Conservation (phyloP, 257 asterid genomes). For the Solanum sparsipilum region DNA sequence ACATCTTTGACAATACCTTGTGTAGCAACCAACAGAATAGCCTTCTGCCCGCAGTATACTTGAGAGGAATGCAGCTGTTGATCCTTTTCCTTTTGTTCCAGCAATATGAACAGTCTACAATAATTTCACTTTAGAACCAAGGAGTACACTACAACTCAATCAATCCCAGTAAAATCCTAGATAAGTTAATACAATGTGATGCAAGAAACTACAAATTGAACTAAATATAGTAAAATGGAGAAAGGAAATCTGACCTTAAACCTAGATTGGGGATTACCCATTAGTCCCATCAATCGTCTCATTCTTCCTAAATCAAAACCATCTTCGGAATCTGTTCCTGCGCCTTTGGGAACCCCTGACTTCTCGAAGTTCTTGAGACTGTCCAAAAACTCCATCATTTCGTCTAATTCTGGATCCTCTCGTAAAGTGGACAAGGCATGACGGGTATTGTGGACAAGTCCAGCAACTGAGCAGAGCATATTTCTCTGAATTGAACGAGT, state of each 20-base stretch:
- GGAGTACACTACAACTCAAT: too few species aligned
- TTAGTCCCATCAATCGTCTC: constrained; percentile 53
- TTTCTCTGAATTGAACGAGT: constrained; percentile 4
- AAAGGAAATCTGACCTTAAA: constrained; percentile 48
- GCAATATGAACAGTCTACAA: constrained; percentile 75
- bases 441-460: constrained; percentile 3
- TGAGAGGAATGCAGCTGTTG: constrained; percentile 84
- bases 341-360: constrained; percentile 71
- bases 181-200: too few species aligned
- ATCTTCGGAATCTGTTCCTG: constrained; percentile 71
- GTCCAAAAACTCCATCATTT: constrained; percentile 47
- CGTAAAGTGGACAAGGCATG: constrained; percentile 23
- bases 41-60: constrained; percentile 81
- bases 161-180: too few species aligned
- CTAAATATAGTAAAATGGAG: neutral
- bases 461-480: neutral
- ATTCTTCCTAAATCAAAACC: constrained; percentile 92
- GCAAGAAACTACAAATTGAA: neutral
- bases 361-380: constrained; percentile 80
- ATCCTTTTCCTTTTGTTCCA: constrained; percentile 98
- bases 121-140: neutral
- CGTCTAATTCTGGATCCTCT: constrained; percentile 41
- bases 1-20: constrained; percentile 43
- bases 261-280: constrained; percentile 75
- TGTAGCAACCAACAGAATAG: constrained; percentile 84